Base-by-base conservation (phyloP, 768 basidiomycete species). In the Dacryopinax spathularia region DNA sequence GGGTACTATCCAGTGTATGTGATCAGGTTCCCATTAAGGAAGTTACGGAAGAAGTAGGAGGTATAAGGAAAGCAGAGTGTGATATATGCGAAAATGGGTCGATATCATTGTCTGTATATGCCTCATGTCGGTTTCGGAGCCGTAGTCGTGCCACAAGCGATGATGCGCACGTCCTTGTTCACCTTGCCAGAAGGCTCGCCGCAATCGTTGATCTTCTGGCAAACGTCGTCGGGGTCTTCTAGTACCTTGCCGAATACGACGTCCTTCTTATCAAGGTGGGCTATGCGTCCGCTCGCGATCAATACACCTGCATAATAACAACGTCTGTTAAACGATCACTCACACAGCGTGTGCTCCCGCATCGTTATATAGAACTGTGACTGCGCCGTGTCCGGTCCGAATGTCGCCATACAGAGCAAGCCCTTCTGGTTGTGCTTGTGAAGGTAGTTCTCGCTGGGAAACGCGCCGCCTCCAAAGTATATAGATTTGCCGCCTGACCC, bases 391-490 rank as follows among this genome's bases (percentile, higher is more conserved):
- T 56, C 48, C 25, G 48, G 48, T 3, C 48, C 48, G 29, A 56
- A 56, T 29, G 48, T 56, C 48, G 48, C 48, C 48, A 56, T 56
- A 20, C 48, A 56, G 25, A 56, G 29, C 13, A 56, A 29, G 3
- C 48, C 48, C 48, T 56, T 56, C 29, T 56, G 48, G 48, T 56
- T 56, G 48, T 56, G 48, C 48, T 56, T 56, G 48, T 56, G 48
- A 27, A 56, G 20, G 29, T 56, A 56, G 48, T 56, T 56, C 48
- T 56, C 48, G 48, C 48, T 56, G 48, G 48, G 48, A 31, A 56
- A 56, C 5, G 48, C 29, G 25, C 48, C 48, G 20, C 48, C 48
- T 25, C 48, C 48, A 29, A 56, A 56, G 48, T 56, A 56, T 22
- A 56, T 56, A 15, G 48, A 56, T 56, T 29, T 56, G 25, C 48